These are phyloP conservation scores for Furcasterigmium sp. DNA, from an alignment of 2,329 filamentous ascomycete genomes.

Conservation along the genomic window DNA sequence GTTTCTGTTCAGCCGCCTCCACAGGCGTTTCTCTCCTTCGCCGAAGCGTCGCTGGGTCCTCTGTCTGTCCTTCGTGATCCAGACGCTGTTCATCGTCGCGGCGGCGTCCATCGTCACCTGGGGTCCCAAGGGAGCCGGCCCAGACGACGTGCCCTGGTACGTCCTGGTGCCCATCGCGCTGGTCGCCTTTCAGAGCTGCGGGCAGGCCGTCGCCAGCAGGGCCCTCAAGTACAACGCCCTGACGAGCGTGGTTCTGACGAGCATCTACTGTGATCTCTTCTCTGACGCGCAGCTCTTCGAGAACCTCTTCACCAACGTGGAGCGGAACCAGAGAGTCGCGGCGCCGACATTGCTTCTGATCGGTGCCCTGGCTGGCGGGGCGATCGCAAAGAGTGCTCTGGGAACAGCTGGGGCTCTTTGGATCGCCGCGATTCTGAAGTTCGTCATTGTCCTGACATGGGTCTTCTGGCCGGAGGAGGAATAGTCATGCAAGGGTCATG, in stretches of 20 bases:
- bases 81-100: constrained; percentile 41
- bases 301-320: constrained; percentile 29
- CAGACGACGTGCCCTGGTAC: constrained; percentile 46
- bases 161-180: constrained; percentile 63
- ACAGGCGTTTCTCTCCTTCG: constrained; percentile 48
- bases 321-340: constrained; percentile 44
- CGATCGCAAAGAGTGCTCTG: constrained; percentile 38
- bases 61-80: constrained; percentile 49
- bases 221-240: constrained; percentile 65
- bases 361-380: constrained; percentile 45
- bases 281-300: constrained; percentile 52
- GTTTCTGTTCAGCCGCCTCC: constrained; percentile 64
- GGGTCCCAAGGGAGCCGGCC: constrained; percentile 30
- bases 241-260: constrained; percentile 75
- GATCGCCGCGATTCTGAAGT: constrained; percentile 54
- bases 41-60: constrained; percentile 62
- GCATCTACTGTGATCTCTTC: constrained; percentile 76
- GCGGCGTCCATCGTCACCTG: constrained; percentile 38
- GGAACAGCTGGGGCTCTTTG: constrained; percentile 53
- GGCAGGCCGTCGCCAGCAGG: constrained; percentile 70
- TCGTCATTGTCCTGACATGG: constrained; percentile 52
- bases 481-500: no score
- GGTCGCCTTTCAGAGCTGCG: constrained; percentile 71
- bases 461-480: constrained; percentile 52
- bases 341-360: constrained; percentile 43